Percentiles rank a stretch among this genome's conserved stretches.
Conservation (phyloP, 179 eudicot genomes). For the Amaranthus tricolor region DNA sequence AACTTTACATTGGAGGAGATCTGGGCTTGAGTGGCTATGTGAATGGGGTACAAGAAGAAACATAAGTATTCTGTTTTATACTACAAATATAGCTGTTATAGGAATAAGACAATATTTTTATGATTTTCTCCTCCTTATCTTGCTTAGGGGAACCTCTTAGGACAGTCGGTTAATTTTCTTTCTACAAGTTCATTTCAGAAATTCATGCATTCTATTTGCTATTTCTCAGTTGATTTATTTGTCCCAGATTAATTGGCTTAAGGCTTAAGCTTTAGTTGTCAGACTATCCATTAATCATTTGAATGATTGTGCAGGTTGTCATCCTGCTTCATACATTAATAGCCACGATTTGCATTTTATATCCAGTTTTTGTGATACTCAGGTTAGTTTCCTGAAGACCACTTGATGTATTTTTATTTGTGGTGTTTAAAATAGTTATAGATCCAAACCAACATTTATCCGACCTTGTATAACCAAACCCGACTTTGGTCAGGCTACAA, state of each 20-base stretch:
- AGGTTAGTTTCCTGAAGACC: constrained; percentile 50
- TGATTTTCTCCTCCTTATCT: not conserved
- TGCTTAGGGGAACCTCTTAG: not conserved
- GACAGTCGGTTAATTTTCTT: not conserved
- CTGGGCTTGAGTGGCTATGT: not conserved
- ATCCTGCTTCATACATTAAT: constrained; percentile 64
- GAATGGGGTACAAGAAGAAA: not conserved
- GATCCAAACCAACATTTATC: not conserved
- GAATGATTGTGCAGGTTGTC: constrained; percentile 53
- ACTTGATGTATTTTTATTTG: not conserved
- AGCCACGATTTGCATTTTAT: constrained; percentile 53
- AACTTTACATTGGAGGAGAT: not conserved
- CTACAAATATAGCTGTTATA: not conserved
- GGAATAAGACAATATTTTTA: not conserved
- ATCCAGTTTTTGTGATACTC: constrained; percentile 86
- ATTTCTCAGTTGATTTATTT: not conserved
- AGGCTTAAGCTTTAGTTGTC: not conserved
- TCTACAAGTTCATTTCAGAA: not conserved
- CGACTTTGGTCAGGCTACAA: no score
- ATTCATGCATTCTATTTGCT: not conserved
- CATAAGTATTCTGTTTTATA: not conserved
- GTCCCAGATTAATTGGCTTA: not conserved
- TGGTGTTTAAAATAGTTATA: not conserved
- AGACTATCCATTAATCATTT: constrained; percentile 8
- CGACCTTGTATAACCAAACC: no score